Conservation (phyloP, 805 yeast genomes). For the Ogataea neopini region DNA sequence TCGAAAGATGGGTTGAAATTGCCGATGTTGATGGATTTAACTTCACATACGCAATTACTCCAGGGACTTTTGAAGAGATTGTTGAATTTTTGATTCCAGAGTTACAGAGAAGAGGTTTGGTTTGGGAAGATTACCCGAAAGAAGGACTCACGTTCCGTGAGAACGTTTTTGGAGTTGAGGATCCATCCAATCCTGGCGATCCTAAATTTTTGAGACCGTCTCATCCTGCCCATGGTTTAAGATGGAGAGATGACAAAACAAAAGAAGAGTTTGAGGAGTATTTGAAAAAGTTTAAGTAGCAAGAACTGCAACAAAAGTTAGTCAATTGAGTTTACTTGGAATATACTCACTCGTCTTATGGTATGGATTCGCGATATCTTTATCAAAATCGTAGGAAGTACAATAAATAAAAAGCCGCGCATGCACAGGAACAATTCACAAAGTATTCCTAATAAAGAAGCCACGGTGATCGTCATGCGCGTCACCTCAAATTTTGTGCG, state of each 20-base stretch:
- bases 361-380: too few relatives aligned
- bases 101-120: conserved; percentile 30
- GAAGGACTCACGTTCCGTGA: conserved; percentile 32
- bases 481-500: not conserved
- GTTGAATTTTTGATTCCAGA: conserved; percentile 37
- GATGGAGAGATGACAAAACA: conserved; percentile 13
- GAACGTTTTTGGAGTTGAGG: conserved; percentile 30
- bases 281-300: not conserved
- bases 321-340: too few relatives aligned
- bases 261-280: conserved; percentile 8
- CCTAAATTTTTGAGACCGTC: conserved; percentile 13
- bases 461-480: not conserved
- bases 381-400: not conserved
- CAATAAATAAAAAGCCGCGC: not conserved
- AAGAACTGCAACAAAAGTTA: not conserved
- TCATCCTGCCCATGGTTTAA: conserved; percentile 14
- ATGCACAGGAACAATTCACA: not conserved
- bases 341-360: too few relatives aligned
- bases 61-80: conserved; percentile 40
- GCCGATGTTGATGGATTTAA: conserved; percentile 47
- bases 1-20: conserved; percentile 40
- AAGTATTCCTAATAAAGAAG: conserved; percentile 4
- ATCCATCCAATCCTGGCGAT: conserved; percentile 7
- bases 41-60: conserved; percentile 39
- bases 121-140: conserved; percentile 35